Base-by-base conservation (phyloP, 441 rosid species). In the Monsonia emarginata region DNA sequence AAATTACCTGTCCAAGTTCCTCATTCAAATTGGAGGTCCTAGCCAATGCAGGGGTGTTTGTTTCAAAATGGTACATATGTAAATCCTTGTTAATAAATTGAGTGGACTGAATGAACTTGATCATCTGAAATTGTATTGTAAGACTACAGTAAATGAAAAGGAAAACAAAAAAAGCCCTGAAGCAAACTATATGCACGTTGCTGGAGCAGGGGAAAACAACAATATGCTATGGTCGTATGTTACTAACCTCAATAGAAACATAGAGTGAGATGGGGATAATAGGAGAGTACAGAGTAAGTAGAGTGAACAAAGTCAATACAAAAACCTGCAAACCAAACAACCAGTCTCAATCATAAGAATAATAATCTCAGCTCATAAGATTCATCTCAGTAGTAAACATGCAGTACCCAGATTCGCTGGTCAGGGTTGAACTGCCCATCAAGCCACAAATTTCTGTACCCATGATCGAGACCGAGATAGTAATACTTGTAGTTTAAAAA, bases 11-110 rank as follows among this genome's bases (percentile, higher is more conserved):
- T 74, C 99, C 99, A 74, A 95, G 97, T 85, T 95, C 99, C 83
- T 95, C 99, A 22, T 91, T 95, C 80, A 95, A 79, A 81, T 95
- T 95, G 62, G 99, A 95, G 73, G 99, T 95, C 82, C 99, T 85
- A 38, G 98, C 97, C 67, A 81, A 83, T 42, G 99, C 99, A 63
- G 99, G 88, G 64, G 97, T 95, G 75, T 89, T 80, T 68, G 88
- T 86, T 77, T 95, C 99, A 73, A 73, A 83, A 75, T 95, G 92
- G 78, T 85, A 95, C 99, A 95, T 95, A 48, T 66, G 82, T 71
- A 88, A 78, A 76, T 95, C 99, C 83, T 84, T 89, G 86, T 92
- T 95, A 66, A 95, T 95, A 81, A 78, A 92, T 77, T 88, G 97
- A 38, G 98, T 90, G 74, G 86, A 88, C 81, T 95, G 99, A 72